A percentile compares a stretch with the other conserved stretches of the same genome.
These are phyloP conservation scores for Ceratobasidium sp. DNA, from an alignment of 1,284 basidiomycete genomes.

Conservation along the genomic window DNA sequence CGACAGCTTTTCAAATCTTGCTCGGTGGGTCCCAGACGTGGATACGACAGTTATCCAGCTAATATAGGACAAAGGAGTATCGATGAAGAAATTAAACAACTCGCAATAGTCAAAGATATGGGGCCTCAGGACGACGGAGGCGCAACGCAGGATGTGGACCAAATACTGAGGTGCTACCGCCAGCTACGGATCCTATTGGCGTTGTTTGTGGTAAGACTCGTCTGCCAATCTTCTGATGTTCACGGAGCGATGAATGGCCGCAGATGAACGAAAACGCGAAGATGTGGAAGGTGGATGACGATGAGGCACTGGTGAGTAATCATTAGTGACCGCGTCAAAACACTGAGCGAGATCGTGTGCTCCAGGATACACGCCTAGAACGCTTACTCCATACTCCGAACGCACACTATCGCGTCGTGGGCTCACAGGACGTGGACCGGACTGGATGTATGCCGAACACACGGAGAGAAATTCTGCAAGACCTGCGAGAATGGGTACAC, in stretches of 20 bases:
- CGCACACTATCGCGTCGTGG: too few species aligned
- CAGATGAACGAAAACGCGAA: background rate
- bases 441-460: too few species aligned
- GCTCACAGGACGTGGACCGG: too few species aligned
- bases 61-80: background rate
- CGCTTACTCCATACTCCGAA: too few species aligned
- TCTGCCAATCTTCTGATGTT: background rate
- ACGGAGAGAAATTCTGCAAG: too few species aligned
- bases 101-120: background rate
- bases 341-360: too few species aligned
- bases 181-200: background rate
- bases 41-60: background rate
- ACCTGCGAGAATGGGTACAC: too few species aligned
- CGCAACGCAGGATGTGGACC: background rate
- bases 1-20: background rate
- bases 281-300: background rate
- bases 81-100: background rate
- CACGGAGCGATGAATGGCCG: background rate
- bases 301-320: background rate
- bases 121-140: background rate
- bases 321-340: background rate
- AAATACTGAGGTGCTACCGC: too few species aligned
- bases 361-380: too few species aligned
- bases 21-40: background rate
- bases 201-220: background rate